These are phyloP conservation scores for Lecanicillium sp. DNA, from an alignment of 2,329 filamentous ascomycete species.

Conservation along the genomic window DNA sequence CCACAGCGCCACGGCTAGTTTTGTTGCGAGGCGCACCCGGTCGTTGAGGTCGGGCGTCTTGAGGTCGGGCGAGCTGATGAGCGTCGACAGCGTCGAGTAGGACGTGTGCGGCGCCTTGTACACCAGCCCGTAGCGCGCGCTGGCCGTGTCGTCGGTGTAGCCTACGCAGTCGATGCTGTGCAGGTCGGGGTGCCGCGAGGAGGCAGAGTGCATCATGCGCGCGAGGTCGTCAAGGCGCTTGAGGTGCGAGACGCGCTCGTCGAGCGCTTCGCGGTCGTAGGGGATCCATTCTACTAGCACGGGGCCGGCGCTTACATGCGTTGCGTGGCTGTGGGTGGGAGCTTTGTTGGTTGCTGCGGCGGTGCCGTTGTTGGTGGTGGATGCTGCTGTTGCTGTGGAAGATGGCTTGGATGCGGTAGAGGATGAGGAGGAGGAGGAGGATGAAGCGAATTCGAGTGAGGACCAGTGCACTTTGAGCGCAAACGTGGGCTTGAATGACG, in stretches of 20 bases:
- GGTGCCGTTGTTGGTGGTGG: no score
- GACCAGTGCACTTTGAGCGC: conserved; percentile 29
- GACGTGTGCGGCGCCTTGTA: conserved; percentile 29
- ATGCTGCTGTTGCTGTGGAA: no score
- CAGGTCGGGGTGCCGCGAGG: conserved; percentile 35
- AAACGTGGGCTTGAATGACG: conserved; percentile 33
- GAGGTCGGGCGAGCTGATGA: conserved; percentile 30
- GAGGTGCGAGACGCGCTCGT: conserved; percentile 34
- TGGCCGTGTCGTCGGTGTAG: conserved; percentile 33
- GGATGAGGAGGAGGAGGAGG: not conserved
- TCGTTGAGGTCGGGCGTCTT: conserved; percentile 37
- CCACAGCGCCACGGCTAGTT: conserved; percentile 35
- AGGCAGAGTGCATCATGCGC: conserved; percentile 38
- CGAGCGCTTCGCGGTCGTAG: conserved; percentile 33
- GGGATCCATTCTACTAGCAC: conserved; percentile 38
- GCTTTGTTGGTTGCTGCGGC: conserved; percentile 8
- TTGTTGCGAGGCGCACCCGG: conserved; percentile 32
- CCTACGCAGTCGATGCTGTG: conserved; percentile 39
- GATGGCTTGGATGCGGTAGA: no score
- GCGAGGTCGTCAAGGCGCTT: conserved; percentile 38
- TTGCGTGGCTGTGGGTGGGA: conserved; percentile 21
- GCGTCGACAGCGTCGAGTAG: conserved; percentile 30
- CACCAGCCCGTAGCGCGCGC: conserved; percentile 34
- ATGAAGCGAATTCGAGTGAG: conserved; percentile 17
- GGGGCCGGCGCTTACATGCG: conserved; percentile 24